Evolutionary conservation across 2,329 filamentous ascomycete genomes (phyloP).

Genomic region (Claviceps africana): DNA sequence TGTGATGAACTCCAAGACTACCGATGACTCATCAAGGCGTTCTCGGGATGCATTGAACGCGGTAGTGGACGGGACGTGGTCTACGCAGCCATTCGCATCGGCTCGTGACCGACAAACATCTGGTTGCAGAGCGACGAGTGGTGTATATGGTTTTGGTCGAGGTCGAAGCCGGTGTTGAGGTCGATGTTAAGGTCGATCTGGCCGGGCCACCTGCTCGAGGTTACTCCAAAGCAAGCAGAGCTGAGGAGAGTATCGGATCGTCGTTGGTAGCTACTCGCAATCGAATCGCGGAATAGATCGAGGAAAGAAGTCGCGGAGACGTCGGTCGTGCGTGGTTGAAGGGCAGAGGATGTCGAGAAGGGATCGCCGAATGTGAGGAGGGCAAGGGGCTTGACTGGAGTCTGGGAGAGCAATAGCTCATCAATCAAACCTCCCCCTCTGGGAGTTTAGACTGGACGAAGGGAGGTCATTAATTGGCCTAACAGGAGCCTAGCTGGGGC

Average conservation of each 20-base stretch:
- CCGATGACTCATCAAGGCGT: background rate
- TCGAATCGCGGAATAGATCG: background rate
- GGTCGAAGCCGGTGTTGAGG: background rate
- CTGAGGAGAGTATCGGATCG: background rate
- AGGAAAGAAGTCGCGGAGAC: background rate
- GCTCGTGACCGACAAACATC: background rate
- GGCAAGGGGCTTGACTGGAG: background rate
- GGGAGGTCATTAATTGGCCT: background rate
- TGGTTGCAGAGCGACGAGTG: background rate
- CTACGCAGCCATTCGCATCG: background rate
- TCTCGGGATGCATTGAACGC: conserved; percentile 2
- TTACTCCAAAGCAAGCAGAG: background rate
- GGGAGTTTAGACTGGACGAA: background rate
- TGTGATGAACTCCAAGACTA: background rate
- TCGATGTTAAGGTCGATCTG: background rate
- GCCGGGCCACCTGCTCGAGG: background rate
- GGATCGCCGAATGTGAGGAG: background rate
- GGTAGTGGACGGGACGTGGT: background rate
- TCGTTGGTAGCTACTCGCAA: background rate
- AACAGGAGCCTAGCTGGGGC: too few species aligned
- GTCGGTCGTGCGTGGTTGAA: background rate
- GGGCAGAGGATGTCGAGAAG: background rate
- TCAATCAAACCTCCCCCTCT: background rate
- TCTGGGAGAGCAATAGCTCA: background rate
- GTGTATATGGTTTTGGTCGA: background rate